Evolutionary conservation across 2,329 filamentous ascomycete species (phyloP), one percentile per base, ranked within the genome.

Genomic region (Septoria petroselini): DNA sequence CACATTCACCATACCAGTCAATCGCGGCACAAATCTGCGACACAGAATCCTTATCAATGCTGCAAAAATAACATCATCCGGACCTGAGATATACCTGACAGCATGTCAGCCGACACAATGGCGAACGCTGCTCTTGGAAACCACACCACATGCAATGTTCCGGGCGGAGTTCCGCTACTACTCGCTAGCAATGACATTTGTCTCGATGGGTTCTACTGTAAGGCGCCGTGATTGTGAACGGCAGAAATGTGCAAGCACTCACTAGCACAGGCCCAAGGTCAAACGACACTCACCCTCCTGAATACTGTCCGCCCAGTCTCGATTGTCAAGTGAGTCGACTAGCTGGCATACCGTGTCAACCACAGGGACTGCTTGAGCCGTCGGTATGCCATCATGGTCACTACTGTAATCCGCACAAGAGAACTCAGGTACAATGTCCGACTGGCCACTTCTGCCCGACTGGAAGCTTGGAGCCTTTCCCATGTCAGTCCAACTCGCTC

Each of bases 401-500:
- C 42, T 80, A 78, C 53, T 81, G 78, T 41, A 44, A 37, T 30
- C 3, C 7, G 25, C 77, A 45, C 73, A 76, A 1, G 41, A 66
- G 18, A 34, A 58, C 73, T 47, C 70, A 68, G 35, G 55, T 73
- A 3, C 41, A 52, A 7, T 81, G 78, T 43, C 76, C 76, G 0
- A 52, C 65, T 7, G 76, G 76, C 18, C 68, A 68, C 2, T 81
- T 76, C 54, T 81, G 78, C 52, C 76, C 76, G 23, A 70, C 71
- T 0, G 78, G 78, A 4, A 71, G 74, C 3, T 60, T 70, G 1
- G 64, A 69, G 4, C 75, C 78, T 1, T 75, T 72, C 2, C 73
- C 73, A 8, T 81, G 78, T 38, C 17, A 19, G 35, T 38, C 17
- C 17, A 12, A 7, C 35, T 15, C 35, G 17, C 17, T 21, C 6